Evolutionary conservation across 106 monocot genomes (phyloP), one percentile per base, ranked within the genome.

Genomic region (Agapanthus africanus): DNA sequence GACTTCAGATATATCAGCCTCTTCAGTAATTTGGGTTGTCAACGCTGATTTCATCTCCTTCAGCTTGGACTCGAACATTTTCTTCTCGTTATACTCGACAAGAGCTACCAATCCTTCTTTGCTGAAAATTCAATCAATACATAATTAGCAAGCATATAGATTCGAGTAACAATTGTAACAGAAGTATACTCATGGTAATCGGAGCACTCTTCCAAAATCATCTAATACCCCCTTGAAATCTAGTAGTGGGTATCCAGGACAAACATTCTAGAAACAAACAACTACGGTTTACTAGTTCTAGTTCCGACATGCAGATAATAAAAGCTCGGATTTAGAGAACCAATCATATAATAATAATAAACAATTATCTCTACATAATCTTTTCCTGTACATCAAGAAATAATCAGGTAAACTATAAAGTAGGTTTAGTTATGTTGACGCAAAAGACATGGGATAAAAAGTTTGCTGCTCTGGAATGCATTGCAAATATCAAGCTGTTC

Each of bases 71-170:
- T 95, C 95, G 77, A 88, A 95, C 33, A 88, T 88, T 80, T 91
- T 95, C 82, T 91, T 95, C 51, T 85, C 84, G 70, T 91, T 91
- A 76, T 95, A 95, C 69, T 88, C 86, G 65, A 95, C 95, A 71
- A 95, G 91, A 38, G 78, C 50, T 9, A 63, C 56, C 50, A 95
- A 37, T 32, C 95, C 91, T 82, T 95, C 95, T 60, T 95, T 95
- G 51, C 88, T 95, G 74, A 65, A 63, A 52, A 68, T 40, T 40
- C 44, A 31, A 64, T 27, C 27, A 61, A 21, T 19, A 40, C 44
- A 68, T 13, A 8, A 41, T 25, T 36, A 4, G 49, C 38, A 14
- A 22, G 16, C 1, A 65, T 21, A 27, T 13, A 18, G n/a, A 57
- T 57, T 57, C 10, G 30, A 57, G 6, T 41, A 46, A 21, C 15